Evolutionary conservation across 2,329 filamentous ascomycete species (phyloP), one percentile per base, ranked within the genome.

Genomic region (Aspergillus sergii): DNA sequence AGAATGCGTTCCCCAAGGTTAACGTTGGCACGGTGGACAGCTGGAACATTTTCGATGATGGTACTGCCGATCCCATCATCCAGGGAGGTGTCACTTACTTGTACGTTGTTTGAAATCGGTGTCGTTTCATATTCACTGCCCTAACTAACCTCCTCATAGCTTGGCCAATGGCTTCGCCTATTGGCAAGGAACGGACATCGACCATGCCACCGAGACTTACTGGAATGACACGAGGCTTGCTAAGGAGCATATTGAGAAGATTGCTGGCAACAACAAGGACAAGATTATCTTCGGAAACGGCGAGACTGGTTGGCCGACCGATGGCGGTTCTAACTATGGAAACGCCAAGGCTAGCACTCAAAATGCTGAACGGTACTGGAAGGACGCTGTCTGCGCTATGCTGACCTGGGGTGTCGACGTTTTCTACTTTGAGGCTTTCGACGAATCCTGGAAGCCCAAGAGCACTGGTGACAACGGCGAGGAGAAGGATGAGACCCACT

Each of bases 361-460:
- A 36, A 87, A 88, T 71, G 88, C 88, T 32, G 75, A 83, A 66
- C 80, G 77, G 28, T 92, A 87, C 81, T 91, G 83, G 80, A 79
- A 85, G 69, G 75, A 85, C 53, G 86, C 84, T 66, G 84, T 91
- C 71, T 91, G 89, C 76, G 84, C 84, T 58, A 84, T 89, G 72
- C 78, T 90, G 41, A 82, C 81, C 66, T 90, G 87, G 86, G 87
- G 87, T 64, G 82, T 88, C 66, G 90, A 91, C 70, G 85, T 88
- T 60, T 91, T 91, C 80, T 89, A 86, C 79, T 92, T 92, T 69
- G 89, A 91, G 82, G 89, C 89, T 50, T 91, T 90, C 69, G 89
- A 91, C 70, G 89, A 92, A 84, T 81, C 85, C 63, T 90, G 88
- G 87, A 91, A 91, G 85, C 88, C 89, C 59, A 76, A 82, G 51